phyloP scores from a whole-genome alignment of 352 stramenopile species.

The Pelagophyceae sp. region DNA sequence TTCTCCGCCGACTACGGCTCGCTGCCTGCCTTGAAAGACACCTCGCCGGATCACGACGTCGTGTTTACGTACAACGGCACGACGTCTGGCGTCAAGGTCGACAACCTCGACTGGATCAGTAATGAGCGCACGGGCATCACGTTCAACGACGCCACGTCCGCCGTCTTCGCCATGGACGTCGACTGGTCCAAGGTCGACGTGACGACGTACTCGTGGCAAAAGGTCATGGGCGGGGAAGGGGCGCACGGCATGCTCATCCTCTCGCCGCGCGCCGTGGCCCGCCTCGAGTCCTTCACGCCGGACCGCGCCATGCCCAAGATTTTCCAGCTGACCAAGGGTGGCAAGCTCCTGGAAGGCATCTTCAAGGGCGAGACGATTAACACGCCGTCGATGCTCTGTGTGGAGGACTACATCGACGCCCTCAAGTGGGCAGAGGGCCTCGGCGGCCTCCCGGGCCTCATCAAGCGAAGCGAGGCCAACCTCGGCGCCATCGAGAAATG shows the following conservation, averaged over 20 bases:
- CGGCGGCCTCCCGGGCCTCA: slow-evolving; percentile 81
- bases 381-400: slow-evolving; percentile 96
- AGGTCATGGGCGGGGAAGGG: slow-evolving; percentile 95
- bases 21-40: slow-evolving; percentile 81
- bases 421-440: slow-evolving; percentile 88
- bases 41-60: slow-evolving; percentile 89
- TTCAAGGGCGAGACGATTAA: slow-evolving; percentile 99
- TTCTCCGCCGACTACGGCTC: slow-evolving; percentile 85
- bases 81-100: slow-evolving; percentile 89
- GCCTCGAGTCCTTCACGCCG: slow-evolving; percentile 83
- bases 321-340: slow-evolving; percentile 94
- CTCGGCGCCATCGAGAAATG: slow-evolving; percentile 88
- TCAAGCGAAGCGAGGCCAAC: slow-evolving; percentile 84
- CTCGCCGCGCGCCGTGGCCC: slow-evolving; percentile 85
- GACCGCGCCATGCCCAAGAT: slow-evolving; percentile 94
- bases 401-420: slow-evolving; percentile 98
- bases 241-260: slow-evolving; percentile 94
- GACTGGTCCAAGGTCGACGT: slow-evolving; percentile 97
- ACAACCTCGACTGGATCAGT: slow-evolving; percentile 89
- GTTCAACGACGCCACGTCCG: slow-evolving; percentile 95
- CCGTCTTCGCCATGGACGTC: slow-evolving; percentile 96
- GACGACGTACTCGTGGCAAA: slow-evolving; percentile 98
- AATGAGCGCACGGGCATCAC: slow-evolving; percentile 84
- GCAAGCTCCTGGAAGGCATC: slow-evolving; percentile 81
- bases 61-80: slow-evolving; percentile 99